Base-by-base conservation (phyloP, 352 stramenopile species). In the Pythium chondricola region DNA sequence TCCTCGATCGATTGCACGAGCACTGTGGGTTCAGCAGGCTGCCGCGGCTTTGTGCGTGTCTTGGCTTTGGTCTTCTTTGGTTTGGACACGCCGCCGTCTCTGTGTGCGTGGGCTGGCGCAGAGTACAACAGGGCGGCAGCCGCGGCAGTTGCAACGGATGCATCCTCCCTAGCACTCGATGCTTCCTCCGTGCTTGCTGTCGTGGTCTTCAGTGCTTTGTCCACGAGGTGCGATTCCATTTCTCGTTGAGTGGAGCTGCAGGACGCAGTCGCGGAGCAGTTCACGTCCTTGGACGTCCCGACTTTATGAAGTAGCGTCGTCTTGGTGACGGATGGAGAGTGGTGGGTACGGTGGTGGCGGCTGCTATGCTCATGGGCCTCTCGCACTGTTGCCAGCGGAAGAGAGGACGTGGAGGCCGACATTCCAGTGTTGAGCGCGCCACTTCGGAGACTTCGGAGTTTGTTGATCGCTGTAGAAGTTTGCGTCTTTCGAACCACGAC, bases 401-500 rank as follows among this genome's bases (percentile, higher is more conserved):
- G 16, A 5, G 48, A 53, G 7, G 55, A 54, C n/a, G 55, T 35
- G 26, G 55, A 63, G 3, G 42, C 36, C 0, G 31, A 36, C 4
- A 35, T 20, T 0, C 39, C 31, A 3, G 22, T 29, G 21, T 42
- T 21, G 14, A 51, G n/a, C 3, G 9, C 26, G 16, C 46, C 26
- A 8, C 33, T 43, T 20, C 42, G 48, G 30, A 73, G 42, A 5
- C 69, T 60, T 41, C 73, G 81, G 8, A 84, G 51, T 32, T 75
- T 84, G n/a, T 62, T 65, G n/a, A 69, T 57, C 6, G 58, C 72
- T 3, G 67, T 58, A 18, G 51, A 52, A 2, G 69, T 64, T 37
- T 79, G 59, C 1, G 65, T 57, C 48, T 81, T 84, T 2, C 67
- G 58, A 30, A 68, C 24, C 6, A 84, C 53, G 9, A 81, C 67